Evolutionary conservation across 768 basidiomycete species (phyloP).

Genomic region (Phylloporus rhodoxanthus): DNA sequence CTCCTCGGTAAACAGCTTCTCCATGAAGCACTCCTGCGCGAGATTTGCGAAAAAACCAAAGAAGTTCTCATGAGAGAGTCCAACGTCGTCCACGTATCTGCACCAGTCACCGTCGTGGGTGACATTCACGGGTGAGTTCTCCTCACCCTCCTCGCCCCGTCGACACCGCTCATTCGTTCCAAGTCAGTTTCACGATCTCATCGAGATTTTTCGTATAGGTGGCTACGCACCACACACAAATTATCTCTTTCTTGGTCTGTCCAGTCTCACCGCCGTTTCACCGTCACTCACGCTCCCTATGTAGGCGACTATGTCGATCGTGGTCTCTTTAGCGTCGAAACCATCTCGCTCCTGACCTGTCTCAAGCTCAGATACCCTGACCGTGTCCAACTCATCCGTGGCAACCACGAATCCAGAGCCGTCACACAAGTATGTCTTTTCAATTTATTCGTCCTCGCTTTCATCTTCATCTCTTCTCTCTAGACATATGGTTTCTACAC

Average conservation of each 20-base stretch:
- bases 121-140: slow-evolving; percentile 94
- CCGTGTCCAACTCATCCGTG: slow-evolving; percentile 91
- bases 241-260: slow-evolving; percentile 93
- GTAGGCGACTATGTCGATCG: slow-evolving; percentile 98
- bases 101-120: slow-evolving; percentile 97
- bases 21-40: slow-evolving; percentile 88
- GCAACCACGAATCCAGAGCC: slow-evolving; percentile 96
- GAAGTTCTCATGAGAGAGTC: slow-evolving; percentile 98
- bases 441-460: not conserved
- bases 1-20: slow-evolving; percentile 87
- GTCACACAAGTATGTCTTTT: slow-evolving; percentile 82
- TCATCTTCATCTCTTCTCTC: slow-evolving; percentile 10
- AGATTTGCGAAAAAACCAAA: slow-evolving; percentile 99
- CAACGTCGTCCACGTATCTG: slow-evolving; percentile 94
- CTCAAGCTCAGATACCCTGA: slow-evolving; percentile 96
- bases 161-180: slow-evolving; percentile 34
- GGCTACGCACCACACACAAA: slow-evolving; percentile 96
- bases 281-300: slow-evolving; percentile 5
- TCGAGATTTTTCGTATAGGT: slow-evolving; percentile 98
- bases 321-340: slow-evolving; percentile 96
- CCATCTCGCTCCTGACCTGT: slow-evolving; percentile 93
- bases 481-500: slow-evolving; percentile 99
- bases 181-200: slow-evolving; percentile 99
- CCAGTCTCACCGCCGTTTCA: not conserved
- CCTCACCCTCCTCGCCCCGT: slow-evolving; percentile 3